These are phyloP conservation scores for Trichoderma sp. DNA, from an alignment of 2,329 filamentous ascomycete species.

Conservation along the genomic window DNA sequence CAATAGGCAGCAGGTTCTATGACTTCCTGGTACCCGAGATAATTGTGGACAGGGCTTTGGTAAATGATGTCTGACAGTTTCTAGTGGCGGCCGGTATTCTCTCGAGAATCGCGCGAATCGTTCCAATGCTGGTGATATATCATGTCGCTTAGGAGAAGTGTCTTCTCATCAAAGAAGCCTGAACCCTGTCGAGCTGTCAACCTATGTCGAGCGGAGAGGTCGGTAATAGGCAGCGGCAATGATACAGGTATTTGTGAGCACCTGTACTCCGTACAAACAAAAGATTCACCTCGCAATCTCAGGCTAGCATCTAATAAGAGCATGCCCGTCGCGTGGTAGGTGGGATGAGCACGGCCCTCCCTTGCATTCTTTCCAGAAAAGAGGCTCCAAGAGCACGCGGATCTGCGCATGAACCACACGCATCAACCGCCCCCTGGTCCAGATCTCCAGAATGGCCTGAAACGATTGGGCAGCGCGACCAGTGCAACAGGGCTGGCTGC, in stretches of 20 bases:
- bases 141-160: neutral
- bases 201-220: neutral
- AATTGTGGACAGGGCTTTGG: neutral
- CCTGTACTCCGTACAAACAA: neutral
- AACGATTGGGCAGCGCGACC: constrained; percentile 11
- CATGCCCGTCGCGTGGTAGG: neutral
- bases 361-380: constrained; percentile 10
- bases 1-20: neutral
- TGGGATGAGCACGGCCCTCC: constrained; percentile 4
- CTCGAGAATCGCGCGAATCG: neutral
- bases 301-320: neutral
- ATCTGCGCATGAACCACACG: constrained; percentile 16
- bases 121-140: neutral
- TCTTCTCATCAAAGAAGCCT: neutral
- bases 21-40: neutral
- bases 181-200: neutral
- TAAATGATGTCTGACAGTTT: neutral
- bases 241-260: neutral
- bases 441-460: constrained; percentile 9
- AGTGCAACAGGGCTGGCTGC: constrained; percentile 14
- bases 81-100: neutral
- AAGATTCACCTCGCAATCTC: neutral
- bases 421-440: constrained; percentile 9
- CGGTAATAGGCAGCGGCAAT: neutral
- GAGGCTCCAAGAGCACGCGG: constrained; percentile 1